Percentiles rank a stretch among this genome's conserved stretches.
Conservation (phyloP, 441 rosid species). For the Pelargonium citronellum region DNA sequence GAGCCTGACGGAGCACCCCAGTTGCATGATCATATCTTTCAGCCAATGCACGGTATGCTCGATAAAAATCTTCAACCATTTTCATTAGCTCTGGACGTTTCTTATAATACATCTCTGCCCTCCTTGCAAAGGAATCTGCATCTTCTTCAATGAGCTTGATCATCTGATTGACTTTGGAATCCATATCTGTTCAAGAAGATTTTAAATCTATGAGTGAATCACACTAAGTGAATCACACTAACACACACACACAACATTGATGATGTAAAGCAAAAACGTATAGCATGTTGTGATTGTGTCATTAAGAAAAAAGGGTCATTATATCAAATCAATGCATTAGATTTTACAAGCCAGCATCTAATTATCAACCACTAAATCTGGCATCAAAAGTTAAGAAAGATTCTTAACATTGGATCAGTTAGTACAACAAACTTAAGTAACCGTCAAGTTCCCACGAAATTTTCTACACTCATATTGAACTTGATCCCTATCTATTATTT, state of each 20-base stretch:
- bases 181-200: conserved; percentile 70
- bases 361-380: not conserved
- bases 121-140: conserved; percentile 96
- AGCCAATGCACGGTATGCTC: conserved; percentile 90
- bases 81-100: conserved; percentile 95
- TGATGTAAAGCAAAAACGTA: not conserved
- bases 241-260: not conserved
- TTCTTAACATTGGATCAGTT: not conserved
- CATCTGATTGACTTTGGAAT: conserved; percentile 85
- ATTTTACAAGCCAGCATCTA: no score
- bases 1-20: conserved; percentile 51
- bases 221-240: no score
- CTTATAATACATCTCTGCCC: conserved; percentile 62
- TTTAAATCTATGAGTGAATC: conserved; percentile 15
- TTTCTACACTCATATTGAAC: no score
- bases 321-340: not conserved
- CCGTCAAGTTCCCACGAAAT: no score
- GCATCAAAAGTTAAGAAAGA: not conserved
- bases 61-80: conserved; percentile 38
- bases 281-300: not conserved
- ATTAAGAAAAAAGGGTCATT: not conserved
- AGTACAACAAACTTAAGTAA: not conserved
- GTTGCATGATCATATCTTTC: conserved; percentile 97
- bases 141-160: conserved; percentile 96
- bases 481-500: no score